Evolutionary conservation across 768 basidiomycete genomes (phyloP), one percentile per base, ranked within the genome.

Genomic region (Phlegmacium glaucopus): DNA sequence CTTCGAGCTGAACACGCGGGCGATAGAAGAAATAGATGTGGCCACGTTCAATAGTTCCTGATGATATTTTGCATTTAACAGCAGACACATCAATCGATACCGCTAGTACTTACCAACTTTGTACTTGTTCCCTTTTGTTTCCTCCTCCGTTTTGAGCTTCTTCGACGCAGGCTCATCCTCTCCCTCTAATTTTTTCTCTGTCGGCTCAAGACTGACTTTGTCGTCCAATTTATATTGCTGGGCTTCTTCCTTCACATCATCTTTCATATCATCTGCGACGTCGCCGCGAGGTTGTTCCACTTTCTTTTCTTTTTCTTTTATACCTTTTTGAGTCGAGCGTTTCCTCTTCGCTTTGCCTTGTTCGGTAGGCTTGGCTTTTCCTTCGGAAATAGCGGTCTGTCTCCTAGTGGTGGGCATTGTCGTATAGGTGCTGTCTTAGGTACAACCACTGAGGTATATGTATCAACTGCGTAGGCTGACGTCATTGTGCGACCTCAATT

Each of bases 21-120:
- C 78, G 75, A 55, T 80, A 85, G 64, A 82, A 78, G 61, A 84
- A 82, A 62, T 83, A 83, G 38, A 85, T 71, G 50, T 82, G 77
- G 8, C 80, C 80, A 12, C 80, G 65, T 54, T 82, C 78, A 42
- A 79, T 79, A 9, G 74, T 75, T 8, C 78, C 79, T 81, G 41
- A 42, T n/a, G 26, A 16, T n/a, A 15, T 12, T 41, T 4, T 9
- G 12, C 5, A 40, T 10, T 17, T 27, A 9, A 17, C 15, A n/a
- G 9, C 11, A 16, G 12, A 22, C 9, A 9, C 12, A 22, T 4
- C 2, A 11, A 43, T 22, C 22, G 9, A 10, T 42, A 30, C 1
- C 34, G 10, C n/a, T 34, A 6, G 17, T 45, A 35, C 50, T 12
- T 37, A 59, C 59, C 62, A 30, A 49, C 26, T 45, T 61, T 48